phyloP scores from a whole-genome alignment of 805 yeast genomes.

The Barnettozyma botsteinii region DNA sequence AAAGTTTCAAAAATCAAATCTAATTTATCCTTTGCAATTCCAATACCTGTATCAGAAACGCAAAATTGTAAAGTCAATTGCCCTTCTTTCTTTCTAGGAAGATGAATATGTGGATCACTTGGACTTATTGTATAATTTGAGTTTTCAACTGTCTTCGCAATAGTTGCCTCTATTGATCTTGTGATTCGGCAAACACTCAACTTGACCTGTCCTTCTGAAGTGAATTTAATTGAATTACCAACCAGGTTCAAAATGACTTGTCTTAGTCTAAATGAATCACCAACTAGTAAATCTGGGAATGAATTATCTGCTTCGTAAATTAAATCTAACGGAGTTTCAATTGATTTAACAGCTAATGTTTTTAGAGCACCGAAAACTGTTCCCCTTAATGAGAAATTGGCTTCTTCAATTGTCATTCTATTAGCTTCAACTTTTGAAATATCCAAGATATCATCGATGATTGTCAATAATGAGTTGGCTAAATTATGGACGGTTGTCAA shows the following conservation, averaged over 20 bases:
- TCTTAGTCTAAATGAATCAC: conserved; percentile 83
- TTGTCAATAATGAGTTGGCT: conserved; percentile 79
- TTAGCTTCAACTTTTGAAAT: conserved; percentile 91
- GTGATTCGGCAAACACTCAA: conserved; percentile 61
- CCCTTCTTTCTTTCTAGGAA: conserved; percentile 14
- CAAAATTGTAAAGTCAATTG: conserved; percentile 68
- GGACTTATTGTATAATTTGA: conserved; percentile 26
- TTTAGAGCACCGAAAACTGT: conserved; percentile 88
- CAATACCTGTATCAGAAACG: conserved; percentile 88
- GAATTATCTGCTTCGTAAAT: conserved; percentile 79
- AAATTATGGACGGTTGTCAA: conserved; percentile 81
- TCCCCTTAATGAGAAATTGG: conserved; percentile 79
- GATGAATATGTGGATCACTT: conserved; percentile 18
- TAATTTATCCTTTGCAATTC: conserved; percentile 78
- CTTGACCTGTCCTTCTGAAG: conserved; percentile 76
- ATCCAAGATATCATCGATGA: conserved; percentile 86
- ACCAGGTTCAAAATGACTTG: conserved; percentile 83
- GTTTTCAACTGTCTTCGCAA: conserved; percentile 23
- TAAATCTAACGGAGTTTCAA: conserved; percentile 76
- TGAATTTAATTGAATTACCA: conserved; percentile 87
- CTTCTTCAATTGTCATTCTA: conserved; percentile 87
- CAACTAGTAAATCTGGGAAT: conserved; percentile 81
- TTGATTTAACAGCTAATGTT: conserved; percentile 84
- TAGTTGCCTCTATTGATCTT: conserved; percentile 20
- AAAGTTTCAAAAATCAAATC: conserved; percentile 85